Evolutionary conservation across 257 asterid species (phyloP).

Genomic region (Solanum gandarillasii): DNA sequence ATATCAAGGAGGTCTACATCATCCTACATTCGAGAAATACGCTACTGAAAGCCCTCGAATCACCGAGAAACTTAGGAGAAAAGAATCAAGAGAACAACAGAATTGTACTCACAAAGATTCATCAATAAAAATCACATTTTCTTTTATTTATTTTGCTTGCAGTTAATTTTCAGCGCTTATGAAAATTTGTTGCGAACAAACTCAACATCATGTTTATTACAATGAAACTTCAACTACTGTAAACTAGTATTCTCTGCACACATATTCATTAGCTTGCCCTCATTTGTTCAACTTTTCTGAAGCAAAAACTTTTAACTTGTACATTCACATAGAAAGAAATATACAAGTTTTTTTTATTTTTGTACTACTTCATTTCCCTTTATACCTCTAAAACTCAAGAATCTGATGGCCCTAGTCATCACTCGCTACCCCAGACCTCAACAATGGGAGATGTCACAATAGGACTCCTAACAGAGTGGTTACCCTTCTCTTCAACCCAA

Average conservation of each 20-base stretch:
- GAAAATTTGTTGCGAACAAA: too few species aligned
- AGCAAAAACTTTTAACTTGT: background rate
- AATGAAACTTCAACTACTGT: background rate
- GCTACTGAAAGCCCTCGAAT: too few species aligned
- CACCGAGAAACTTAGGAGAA: too few species aligned
- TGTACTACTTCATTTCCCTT: background rate
- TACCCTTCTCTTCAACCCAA: conserved; percentile 16
- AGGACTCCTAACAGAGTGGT: conserved; percentile 32
- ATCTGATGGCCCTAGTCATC: background rate
- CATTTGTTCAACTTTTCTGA: background rate
- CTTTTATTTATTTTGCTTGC: too few species aligned
- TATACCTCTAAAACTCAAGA: background rate
- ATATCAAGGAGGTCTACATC: too few species aligned
- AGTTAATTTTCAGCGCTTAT: too few species aligned
- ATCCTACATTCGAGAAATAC: too few species aligned
- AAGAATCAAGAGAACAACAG: too few species aligned
- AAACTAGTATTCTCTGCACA: background rate
- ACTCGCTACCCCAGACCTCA: background rate
- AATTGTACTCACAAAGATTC: too few species aligned
- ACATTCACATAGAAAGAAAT: background rate
- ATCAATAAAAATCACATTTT: too few species aligned
- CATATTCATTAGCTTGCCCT: background rate
- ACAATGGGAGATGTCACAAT: conserved; percentile 5
- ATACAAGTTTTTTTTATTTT: too few species aligned
- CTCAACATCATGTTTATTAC: background rate